These are phyloP conservation scores for Lentinula boryana DNA, from an alignment of 768 basidiomycete genomes.

Conservation along the genomic window DNA sequence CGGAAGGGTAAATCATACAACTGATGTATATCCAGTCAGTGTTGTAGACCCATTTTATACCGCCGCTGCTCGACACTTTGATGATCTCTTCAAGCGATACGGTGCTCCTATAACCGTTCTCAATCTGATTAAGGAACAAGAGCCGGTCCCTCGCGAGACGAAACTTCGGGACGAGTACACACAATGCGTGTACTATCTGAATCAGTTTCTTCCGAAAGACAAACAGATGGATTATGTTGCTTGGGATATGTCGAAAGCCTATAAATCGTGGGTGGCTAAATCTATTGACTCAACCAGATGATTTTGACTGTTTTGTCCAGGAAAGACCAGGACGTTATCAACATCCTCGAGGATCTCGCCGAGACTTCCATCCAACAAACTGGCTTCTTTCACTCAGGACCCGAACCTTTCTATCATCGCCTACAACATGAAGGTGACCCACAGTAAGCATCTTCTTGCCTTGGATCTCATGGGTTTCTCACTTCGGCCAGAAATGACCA, in stretches of 20 bases:
- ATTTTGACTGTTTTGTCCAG: conserved; percentile 28
- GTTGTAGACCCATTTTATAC: conserved; percentile 94
- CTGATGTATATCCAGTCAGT: conserved; percentile 50
- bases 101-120: conserved; percentile 86
- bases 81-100: conserved; percentile 84
- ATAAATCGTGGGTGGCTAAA: conserved; percentile 66
- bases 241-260: conserved; percentile 95
- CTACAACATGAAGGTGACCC: conserved; percentile 41
- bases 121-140: conserved; percentile 88
- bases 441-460: conserved; percentile 14
- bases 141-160: conserved; percentile 77
- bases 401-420: conserved; percentile 75
- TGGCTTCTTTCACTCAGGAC: conserved; percentile 91
- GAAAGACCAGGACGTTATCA: conserved; percentile 93
- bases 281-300: not conserved
- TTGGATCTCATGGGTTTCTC: not conserved
- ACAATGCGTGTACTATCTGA: conserved; percentile 87
- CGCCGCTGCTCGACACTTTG: conserved; percentile 90
- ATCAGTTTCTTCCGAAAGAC: conserved; percentile 85
- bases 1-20: not conserved
- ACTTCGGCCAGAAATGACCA: conserved; percentile 20
- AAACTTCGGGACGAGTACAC: conserved; percentile 89
- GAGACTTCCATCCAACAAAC: conserved; percentile 91
- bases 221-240: conserved; percentile 89
- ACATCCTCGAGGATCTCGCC: conserved; percentile 90